Conservation (phyloP, 805 yeast genomes). For the Nakazawaea sp. region DNA sequence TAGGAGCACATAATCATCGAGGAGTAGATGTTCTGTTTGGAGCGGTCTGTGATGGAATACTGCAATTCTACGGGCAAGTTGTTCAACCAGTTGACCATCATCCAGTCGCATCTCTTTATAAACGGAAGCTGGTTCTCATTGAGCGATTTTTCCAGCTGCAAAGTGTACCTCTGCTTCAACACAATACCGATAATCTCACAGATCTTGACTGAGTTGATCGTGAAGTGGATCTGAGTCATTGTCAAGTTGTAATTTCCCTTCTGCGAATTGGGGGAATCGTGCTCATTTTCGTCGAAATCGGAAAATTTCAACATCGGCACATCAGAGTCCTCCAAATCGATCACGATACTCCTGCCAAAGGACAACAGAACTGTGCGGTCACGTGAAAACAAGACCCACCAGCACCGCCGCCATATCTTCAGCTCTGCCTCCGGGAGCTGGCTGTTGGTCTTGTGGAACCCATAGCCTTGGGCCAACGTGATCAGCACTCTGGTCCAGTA, state of each 20-base stretch:
- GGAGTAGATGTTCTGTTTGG: constrained; percentile 47
- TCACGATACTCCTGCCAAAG: constrained; percentile 64
- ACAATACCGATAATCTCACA: constrained; percentile 69
- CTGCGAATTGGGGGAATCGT: constrained; percentile 23
- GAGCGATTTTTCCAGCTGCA: constrained; percentile 51
- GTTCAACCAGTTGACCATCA: constrained; percentile 73
- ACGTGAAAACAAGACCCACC: constrained; percentile 74
- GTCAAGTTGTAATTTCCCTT: constrained; percentile 44
- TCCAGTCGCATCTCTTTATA: constrained; percentile 59
- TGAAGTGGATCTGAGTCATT: constrained; percentile 44
- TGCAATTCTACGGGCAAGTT: constrained; percentile 56
- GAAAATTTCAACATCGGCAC: constrained; percentile 64
- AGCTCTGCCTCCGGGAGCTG: constrained; percentile 16
- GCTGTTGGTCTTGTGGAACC: constrained; percentile 43
- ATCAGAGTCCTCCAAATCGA: constrained; percentile 68
- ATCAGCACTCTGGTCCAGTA: constrained; percentile 69
- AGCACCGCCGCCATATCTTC: constrained; percentile 52
- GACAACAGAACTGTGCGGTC: constrained; percentile 67
- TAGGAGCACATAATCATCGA: constrained; percentile 62
- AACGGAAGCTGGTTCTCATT: constrained; percentile 29
- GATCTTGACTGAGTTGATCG: constrained; percentile 57
- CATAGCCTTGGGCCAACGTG: constrained; percentile 67
- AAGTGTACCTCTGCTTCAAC: constrained; percentile 62
- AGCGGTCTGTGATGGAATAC: constrained; percentile 49
- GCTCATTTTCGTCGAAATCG: constrained; percentile 54